phyloP scores from a whole-genome alignment of 441 rosid species.

The Hura crepitans region DNA sequence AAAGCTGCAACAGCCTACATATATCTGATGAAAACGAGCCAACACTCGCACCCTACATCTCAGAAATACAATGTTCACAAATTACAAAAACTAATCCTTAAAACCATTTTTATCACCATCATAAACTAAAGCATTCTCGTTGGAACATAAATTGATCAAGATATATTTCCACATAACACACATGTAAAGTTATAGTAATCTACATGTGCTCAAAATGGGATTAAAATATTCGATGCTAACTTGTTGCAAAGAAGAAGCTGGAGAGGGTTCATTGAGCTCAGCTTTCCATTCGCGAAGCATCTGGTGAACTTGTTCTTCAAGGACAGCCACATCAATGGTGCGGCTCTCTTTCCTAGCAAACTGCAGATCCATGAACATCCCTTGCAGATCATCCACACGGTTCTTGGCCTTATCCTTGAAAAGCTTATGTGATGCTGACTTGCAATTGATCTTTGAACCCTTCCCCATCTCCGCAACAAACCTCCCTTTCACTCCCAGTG shows the following conservation, averaged over 20 bases:
- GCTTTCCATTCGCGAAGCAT: conserved; percentile 99
- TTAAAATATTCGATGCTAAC: conserved; percentile 39
- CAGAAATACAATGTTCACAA: conserved; percentile 22
- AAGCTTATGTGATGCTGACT: conserved; percentile 86
- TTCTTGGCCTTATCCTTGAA: conserved; percentile 97
- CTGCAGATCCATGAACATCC: conserved; percentile 81
- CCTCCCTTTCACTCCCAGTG: conserved; percentile 19
- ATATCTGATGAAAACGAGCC: conserved; percentile 91
- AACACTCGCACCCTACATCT: conserved; percentile 72
- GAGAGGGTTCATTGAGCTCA: conserved; percentile 97
- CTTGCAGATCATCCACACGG: conserved; percentile 97
- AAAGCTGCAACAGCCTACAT: conserved; percentile 82
- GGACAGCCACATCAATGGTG: conserved; percentile 55
- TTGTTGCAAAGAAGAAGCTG: conserved; percentile 93
- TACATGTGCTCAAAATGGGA: conserved; percentile 26
- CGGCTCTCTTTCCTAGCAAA: conserved; percentile 93
- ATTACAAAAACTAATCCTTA: conserved; percentile 7
- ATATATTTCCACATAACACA: background rate
- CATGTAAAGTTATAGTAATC: conserved; percentile 10
- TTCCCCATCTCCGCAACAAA: conserved; percentile 23
- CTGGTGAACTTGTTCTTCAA: conserved; percentile 98
- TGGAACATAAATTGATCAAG: background rate
- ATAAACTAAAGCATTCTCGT: background rate
- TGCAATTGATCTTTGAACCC: conserved; percentile 58
- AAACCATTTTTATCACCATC: background rate